Conservation (phyloP, 2,329 filamentous ascomycete genomes). For the Xylaria sp. region DNA sequence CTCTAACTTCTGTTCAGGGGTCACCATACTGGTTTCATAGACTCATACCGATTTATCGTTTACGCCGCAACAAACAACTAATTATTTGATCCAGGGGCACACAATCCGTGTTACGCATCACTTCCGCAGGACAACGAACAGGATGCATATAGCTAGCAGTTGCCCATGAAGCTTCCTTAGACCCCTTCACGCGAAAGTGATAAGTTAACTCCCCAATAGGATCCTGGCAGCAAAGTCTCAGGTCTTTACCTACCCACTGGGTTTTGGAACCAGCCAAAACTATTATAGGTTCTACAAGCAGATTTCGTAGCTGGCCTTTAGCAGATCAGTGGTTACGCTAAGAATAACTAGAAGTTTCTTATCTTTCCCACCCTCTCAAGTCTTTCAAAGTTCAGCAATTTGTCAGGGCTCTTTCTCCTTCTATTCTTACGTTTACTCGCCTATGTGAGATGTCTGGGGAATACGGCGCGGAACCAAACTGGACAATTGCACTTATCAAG, state of each 20-base stretch:
- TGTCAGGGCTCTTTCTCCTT: background rate
- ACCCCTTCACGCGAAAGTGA: background rate
- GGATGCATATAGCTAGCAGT: background rate
- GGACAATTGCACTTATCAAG: too few species aligned
- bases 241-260: background rate
- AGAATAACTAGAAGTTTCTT: too few species aligned
- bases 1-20: background rate
- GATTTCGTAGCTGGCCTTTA: background rate
- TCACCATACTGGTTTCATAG: background rate
- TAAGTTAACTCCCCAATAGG: background rate
- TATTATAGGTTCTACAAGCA: background rate
- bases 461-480: too few species aligned
- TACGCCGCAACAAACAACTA: background rate
- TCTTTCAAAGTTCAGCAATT: background rate
- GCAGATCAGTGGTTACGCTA: background rate
- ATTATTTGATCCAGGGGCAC: too few species aligned
- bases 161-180: background rate
- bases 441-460: background rate
- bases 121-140: background rate
- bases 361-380: background rate
- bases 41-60: background rate
- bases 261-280: background rate
- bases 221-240: background rate
- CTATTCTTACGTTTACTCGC: background rate
- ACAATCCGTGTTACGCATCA: background rate